Base-by-base conservation (phyloP, 164 flowering plant species). In the Saururus chinensis region DNA sequence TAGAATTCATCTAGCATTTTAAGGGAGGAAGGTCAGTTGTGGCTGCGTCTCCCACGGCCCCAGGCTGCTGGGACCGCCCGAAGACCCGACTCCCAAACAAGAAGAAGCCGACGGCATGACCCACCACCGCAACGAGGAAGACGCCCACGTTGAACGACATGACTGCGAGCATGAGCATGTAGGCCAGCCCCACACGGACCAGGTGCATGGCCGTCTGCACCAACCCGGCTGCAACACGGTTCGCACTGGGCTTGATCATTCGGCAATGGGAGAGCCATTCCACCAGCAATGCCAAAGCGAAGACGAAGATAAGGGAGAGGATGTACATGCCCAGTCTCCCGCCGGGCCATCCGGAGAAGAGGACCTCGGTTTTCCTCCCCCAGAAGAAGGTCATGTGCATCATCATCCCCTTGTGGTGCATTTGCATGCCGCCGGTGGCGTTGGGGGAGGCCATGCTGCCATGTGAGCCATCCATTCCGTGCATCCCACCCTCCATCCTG, bases 361-460 rank as follows among this genome's bases (percentile, higher is more conserved):
- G 67, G 40, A 83, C 42, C 41, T 71, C 64, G n/a, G 79, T 59
- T 19, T 74, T 60, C 40, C 66, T 71, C 20, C 84, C 80, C 85
- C 87, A 81, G 60, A 70, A 81, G 68, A 81, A 77, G 24, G 84
- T 59, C 78, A 72, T 68, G 69, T 77, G 84, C 78, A 79, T 74
- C 72, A 62, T 53, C 56, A 59, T 35, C 24, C 35, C 24, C 48
- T 4, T 40, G 19, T 45, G 72, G 19, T 45, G 72, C 53, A 51
- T 42, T 25, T 13, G 26, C 59, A 52, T 67, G n/a, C 49, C 49
- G 12, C 49, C 49, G 26, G 21, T 73, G 51, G 8, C 40, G 21
- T 23, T 30, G 19, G 52, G 14, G 11, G 53, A 10, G n/a, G 55
- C 1, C 72, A 64, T 72, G 57, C 12, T 54, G 7, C 66, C 69